A percentile compares a stretch with the other conserved stretches of the same genome.
Conservation (phyloP, 2,329 filamentous ascomycete species). For the Epichloe brachyelytri region DNA sequence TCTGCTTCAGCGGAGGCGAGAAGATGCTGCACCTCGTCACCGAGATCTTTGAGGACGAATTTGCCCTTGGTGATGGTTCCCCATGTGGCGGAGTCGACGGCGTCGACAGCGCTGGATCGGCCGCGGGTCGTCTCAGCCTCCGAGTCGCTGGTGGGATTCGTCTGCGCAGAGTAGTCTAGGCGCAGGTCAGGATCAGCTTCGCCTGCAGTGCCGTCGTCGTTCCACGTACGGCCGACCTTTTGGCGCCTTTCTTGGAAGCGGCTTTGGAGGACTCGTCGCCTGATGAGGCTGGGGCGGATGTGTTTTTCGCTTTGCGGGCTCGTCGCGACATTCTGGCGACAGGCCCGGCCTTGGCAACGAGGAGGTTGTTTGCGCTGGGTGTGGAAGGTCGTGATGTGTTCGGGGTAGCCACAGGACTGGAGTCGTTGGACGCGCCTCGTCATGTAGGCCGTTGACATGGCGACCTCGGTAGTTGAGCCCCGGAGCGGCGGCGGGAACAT, state of each 20-base stretch:
- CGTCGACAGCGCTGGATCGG: constrained; percentile 51
- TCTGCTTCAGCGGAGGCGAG: constrained; percentile 66
- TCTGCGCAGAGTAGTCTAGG: constrained; percentile 75
- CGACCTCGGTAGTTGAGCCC: constrained; percentile 29
- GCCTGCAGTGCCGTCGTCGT: constrained; percentile 74
- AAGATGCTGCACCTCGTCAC: constrained; percentile 86
- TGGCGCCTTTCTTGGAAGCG: constrained; percentile 33
- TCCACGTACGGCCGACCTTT: constrained; percentile 85
- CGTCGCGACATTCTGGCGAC: constrained; percentile 68
- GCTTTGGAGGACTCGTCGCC: constrained; percentile 61
- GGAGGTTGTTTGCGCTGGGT: constrained; percentile 47
- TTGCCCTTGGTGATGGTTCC: constrained; percentile 80
- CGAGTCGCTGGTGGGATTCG: constrained; percentile 40
- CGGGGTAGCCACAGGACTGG: constrained; percentile 57
- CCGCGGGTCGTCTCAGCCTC: constrained; percentile 32
- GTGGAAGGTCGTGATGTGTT: constrained; percentile 70
- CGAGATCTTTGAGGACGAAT: constrained; percentile 85
- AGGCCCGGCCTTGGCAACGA: constrained; percentile 63
- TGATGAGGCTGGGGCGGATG: constrained; percentile 57
- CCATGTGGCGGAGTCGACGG: constrained; percentile 69
- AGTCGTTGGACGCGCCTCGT: constrained; percentile 46
- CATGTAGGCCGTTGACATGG: constrained; percentile 19
- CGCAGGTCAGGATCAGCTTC: constrained; percentile 61
- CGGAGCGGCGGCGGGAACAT: constrained; percentile 18
- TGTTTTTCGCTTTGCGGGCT: constrained; percentile 57